Evolutionary conservation across 1,284 basidiomycete species (phyloP).

Genomic region (Lentinus polychrous): DNA sequence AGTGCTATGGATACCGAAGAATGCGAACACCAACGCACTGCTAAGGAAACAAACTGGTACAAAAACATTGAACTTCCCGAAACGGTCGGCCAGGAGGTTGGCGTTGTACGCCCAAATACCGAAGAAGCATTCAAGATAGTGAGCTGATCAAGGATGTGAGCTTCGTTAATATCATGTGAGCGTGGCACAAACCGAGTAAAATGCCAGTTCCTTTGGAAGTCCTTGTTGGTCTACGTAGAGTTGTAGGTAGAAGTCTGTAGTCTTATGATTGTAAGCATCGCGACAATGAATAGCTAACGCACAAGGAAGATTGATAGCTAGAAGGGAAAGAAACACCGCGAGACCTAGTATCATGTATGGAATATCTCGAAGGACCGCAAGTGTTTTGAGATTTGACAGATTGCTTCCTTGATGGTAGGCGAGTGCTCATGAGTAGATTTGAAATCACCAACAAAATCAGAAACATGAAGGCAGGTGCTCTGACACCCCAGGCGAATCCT

Average conservation of each 20-base stretch:
- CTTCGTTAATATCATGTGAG: neutral
- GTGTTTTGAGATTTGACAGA: neutral
- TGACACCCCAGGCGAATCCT: slow-evolving; percentile 9
- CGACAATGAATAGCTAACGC: neutral
- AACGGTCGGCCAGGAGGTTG: slow-evolving; percentile 10
- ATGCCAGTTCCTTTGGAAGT: neutral
- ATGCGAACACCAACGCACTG: slow-evolving; percentile 14
- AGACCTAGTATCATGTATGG: slow-evolving; percentile 2
- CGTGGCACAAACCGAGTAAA: neutral
- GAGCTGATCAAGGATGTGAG: neutral
- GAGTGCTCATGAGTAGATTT: slow-evolving; percentile 4
- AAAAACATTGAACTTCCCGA: slow-evolving; percentile 7
- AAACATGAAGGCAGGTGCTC: slow-evolving; percentile 6
- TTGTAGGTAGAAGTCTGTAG: neutral
- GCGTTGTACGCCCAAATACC: slow-evolving; percentile 10
- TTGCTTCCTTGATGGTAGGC: neutral
- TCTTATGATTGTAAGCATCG: neutral
- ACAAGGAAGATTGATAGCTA: neutral
- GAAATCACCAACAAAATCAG: slow-evolving; percentile 5
- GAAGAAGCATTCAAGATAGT: neutral
- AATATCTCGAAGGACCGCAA: neutral
- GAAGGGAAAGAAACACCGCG: neutral
- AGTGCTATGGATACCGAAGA: slow-evolving; percentile 14
- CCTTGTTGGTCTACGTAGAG: neutral
- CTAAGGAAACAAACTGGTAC: slow-evolving; percentile 5